phyloP scores from a whole-genome alignment of 257 asterid genomes.

The Cruciata laevipes region DNA sequence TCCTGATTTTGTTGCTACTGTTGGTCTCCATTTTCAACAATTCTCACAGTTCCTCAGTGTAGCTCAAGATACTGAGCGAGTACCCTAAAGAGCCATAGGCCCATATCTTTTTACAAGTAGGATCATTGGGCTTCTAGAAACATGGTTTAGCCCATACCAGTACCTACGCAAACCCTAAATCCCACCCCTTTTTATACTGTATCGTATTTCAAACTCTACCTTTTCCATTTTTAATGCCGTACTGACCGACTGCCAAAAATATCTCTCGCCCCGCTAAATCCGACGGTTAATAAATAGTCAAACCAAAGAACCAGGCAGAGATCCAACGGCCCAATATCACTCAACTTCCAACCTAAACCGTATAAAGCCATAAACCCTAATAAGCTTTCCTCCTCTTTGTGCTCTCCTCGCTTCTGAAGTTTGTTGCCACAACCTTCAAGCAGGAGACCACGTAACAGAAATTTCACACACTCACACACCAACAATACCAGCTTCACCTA shows the following conservation, averaged over 20 bases:
- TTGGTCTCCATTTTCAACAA: no score
- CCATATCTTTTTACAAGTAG: no score
- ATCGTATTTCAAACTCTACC: no score
- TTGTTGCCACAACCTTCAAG: slow-evolving; percentile 25
- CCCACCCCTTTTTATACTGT: neutral
- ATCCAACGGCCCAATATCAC: slow-evolving; percentile 34
- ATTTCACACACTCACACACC: neutral
- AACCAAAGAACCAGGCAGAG: neutral
- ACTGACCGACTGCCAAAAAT: neutral
- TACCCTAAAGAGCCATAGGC: no score
- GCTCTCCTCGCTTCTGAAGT: slow-evolving; percentile 32
- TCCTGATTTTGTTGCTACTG: no score
- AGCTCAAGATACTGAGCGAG: no score
- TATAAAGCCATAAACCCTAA: slow-evolving; percentile 49
- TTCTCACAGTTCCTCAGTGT: no score
- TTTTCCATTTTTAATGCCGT: neutral
- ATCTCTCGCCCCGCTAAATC: neutral
- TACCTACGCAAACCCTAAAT: neutral
- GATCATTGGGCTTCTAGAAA: no score
- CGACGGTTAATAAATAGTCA: neutral
- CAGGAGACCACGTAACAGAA: slow-evolving; percentile 23
- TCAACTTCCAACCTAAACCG: slow-evolving; percentile 12
- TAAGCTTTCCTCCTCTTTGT: slow-evolving; percentile 15
- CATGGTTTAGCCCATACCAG: no score
- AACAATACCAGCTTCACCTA: neutral